Conservation (phyloP, 2,329 filamentous ascomycete genomes). For the Cladosporium cucumerinum region DNA sequence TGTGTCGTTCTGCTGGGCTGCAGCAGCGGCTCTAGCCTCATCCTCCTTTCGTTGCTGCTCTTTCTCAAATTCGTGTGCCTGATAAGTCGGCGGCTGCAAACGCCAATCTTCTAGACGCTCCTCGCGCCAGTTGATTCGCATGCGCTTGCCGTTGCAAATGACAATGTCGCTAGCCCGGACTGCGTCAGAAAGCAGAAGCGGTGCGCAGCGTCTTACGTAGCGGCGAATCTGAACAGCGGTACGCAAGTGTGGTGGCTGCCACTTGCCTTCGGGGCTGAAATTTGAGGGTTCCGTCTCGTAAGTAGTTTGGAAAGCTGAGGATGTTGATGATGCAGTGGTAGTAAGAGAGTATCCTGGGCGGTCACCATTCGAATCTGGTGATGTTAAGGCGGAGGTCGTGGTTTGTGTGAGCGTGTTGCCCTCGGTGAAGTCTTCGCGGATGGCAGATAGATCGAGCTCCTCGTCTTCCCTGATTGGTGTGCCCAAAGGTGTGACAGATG, state of each 20-base stretch:
- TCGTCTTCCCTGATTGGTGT: slow-evolving; percentile 33
- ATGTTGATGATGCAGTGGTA: slow-evolving; percentile 27
- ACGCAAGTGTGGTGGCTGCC: slow-evolving; percentile 34
- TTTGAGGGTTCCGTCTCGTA: slow-evolving; percentile 31
- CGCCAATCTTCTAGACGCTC: slow-evolving; percentile 42
- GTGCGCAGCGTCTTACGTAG: slow-evolving; percentile 48
- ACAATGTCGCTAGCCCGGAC: slow-evolving; percentile 47
- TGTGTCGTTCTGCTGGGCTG: neutral
- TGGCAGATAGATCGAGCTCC: slow-evolving; percentile 34
- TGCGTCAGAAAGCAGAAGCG: slow-evolving; percentile 43
- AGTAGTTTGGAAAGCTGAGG: slow-evolving; percentile 33
- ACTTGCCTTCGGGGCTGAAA: slow-evolving; percentile 34
- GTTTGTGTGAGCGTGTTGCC: neutral
- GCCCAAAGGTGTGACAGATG: neutral
- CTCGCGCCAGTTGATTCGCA: slow-evolving; percentile 44
- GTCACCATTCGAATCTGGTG: neutral
- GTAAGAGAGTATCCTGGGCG: slow-evolving; percentile 26
- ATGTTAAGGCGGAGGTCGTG: slow-evolving; percentile 5
- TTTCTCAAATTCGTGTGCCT: slow-evolving; percentile 8
- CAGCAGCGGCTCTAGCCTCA: neutral
- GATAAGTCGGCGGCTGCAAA: slow-evolving; percentile 44
- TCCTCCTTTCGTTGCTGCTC: neutral
- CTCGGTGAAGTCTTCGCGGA: slow-evolving; percentile 32
- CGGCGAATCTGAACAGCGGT: slow-evolving; percentile 39
- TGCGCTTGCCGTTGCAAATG: slow-evolving; percentile 40